Evolutionary conservation across 768 basidiomycete species (phyloP).

Genomic region (Suillus subalutaceus): DNA sequence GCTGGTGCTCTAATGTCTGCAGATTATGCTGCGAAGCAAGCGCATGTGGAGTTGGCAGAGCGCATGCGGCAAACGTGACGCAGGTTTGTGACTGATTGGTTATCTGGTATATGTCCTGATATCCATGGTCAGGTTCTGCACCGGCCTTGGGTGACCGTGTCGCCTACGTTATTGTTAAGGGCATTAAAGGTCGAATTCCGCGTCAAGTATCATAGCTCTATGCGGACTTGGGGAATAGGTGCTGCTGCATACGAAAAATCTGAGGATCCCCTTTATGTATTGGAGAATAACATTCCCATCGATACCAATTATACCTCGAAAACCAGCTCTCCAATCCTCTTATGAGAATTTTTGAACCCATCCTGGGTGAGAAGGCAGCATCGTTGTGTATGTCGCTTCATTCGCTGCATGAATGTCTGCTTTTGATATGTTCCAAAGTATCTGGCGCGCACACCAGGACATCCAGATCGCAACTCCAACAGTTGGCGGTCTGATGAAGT

Average conservation of each 20-base stretch:
- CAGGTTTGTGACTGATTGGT: conserved; percentile 49
- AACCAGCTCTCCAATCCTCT: conserved; percentile 97
- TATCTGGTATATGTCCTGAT: neutral
- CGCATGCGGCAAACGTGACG: conserved; percentile 96
- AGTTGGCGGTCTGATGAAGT: conserved; percentile 97
- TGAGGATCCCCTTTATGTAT: conserved; percentile 95
- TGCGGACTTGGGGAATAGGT: conserved; percentile 45
- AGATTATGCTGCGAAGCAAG: conserved; percentile 96
- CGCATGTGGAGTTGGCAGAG: conserved; percentile 94
- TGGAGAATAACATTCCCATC: conserved; percentile 97
- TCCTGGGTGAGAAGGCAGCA: conserved; percentile 88
- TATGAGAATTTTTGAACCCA: conserved; percentile 97
- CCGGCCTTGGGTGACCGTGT: conserved; percentile 98
- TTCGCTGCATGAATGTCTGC: conserved; percentile 12
- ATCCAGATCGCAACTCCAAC: conserved; percentile 95
- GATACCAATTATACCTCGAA: conserved; percentile 97
- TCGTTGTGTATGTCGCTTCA: conserved; percentile 64
- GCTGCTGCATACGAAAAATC: conserved; percentile 99
- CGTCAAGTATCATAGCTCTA: neutral
- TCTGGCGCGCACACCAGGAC: conserved; percentile 95
- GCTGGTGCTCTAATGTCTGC: neutral
- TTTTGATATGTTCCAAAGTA: conserved; percentile 50
- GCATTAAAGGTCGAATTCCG: conserved; percentile 73
- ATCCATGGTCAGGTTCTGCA: conserved; percentile 70
- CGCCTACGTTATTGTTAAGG: conserved; percentile 98